phyloP scores from a whole-genome alignment of 139 green algal genomes.

The Tetraselmis chui region DNA sequence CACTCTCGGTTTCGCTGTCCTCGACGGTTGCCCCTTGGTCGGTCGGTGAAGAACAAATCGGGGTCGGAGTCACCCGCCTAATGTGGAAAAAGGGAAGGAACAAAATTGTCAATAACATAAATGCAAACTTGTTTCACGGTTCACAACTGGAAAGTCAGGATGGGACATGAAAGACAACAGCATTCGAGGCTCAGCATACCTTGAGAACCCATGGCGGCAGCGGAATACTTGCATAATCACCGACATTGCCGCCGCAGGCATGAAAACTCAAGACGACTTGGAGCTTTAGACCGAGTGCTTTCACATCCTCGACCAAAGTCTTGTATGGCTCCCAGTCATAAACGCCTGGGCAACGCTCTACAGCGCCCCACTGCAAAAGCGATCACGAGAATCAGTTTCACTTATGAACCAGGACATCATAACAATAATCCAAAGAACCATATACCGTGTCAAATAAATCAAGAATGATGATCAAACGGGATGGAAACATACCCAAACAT shows the following conservation, averaged over 20 bases:
- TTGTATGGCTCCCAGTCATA: conserved; percentile 83
- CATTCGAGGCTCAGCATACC: conserved; percentile 26
- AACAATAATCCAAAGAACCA: background rate
- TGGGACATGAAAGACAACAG: background rate
- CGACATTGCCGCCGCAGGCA: conserved; percentile 89
- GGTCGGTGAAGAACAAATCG: conserved; percentile 82
- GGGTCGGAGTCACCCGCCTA: conserved; percentile 65
- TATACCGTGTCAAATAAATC: background rate
- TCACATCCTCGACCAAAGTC: conserved; percentile 68
- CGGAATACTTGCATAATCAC: conserved; percentile 71
- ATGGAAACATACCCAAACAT: conserved; percentile 67
- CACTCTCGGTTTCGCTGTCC: conserved; percentile 72
- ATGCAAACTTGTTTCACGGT: too few species aligned
- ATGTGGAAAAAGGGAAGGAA: background rate
- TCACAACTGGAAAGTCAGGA: too few species aligned
- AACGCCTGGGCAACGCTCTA: conserved; percentile 63
- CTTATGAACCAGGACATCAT: background rate
- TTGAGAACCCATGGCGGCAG: conserved; percentile 78
- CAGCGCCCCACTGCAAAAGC: conserved; percentile 69
- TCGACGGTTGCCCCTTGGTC: conserved; percentile 36
- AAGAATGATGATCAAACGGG: background rate
- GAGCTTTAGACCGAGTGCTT: conserved; percentile 62
- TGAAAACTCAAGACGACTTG: conserved; percentile 92
- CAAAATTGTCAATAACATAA: background rate
- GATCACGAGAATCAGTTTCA: conserved; percentile 1